Conservation (phyloP, 352 stramenopile species). For the Pelagophyceae sp. region DNA sequence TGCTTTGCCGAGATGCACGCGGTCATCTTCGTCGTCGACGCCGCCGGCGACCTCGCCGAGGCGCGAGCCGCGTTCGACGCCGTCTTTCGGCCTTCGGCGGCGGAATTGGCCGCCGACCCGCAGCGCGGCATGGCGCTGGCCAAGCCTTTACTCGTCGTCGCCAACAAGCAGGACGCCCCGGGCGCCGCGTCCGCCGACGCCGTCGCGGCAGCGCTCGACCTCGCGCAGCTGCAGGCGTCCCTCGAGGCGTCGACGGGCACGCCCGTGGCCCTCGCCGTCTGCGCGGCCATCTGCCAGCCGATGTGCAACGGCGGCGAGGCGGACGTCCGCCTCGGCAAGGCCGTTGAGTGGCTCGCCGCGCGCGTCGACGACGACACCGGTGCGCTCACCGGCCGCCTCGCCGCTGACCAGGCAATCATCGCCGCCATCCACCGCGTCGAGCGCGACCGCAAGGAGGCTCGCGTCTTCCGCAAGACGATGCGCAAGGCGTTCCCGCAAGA, state of each 20-base stretch:
- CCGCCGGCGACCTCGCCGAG: background rate
- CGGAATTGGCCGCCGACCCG: background rate
- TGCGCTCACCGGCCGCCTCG: background rate
- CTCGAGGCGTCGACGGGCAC: background rate
- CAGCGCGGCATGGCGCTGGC: background rate
- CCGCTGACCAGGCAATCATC: background rate
- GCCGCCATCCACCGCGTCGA: background rate
- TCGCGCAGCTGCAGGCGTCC: background rate
- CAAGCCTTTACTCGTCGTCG: constrained; percentile 7
- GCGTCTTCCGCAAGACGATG: constrained; percentile 11
- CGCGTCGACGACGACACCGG: background rate
- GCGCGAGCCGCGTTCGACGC: background rate
- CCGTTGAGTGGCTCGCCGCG: background rate
- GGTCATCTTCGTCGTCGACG: constrained; percentile 8
- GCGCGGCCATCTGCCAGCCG: background rate
- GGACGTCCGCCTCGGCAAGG: background rate
- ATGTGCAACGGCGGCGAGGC: background rate
- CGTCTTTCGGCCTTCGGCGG: background rate
- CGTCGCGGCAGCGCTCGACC: background rate
- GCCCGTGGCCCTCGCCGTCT: background rate
- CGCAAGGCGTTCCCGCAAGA: background rate
- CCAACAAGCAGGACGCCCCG: constrained; percentile 8
- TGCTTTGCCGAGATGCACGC: background rate
- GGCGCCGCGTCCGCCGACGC: background rate
- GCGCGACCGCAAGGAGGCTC: background rate